Evolutionary conservation across 305 asterid genomes (phyloP).

Genomic region (Vinca major): DNA sequence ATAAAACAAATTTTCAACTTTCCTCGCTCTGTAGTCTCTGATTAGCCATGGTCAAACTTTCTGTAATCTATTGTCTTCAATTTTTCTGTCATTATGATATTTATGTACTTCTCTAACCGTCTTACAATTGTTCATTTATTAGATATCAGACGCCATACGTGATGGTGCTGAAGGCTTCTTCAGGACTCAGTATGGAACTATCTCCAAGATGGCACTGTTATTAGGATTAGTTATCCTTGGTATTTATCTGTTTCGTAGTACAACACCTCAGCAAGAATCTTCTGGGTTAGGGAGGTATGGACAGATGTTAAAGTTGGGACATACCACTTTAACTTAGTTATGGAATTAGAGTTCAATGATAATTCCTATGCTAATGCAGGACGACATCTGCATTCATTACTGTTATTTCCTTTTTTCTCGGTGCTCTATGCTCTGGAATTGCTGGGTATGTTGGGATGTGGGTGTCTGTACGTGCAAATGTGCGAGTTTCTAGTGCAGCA

Average conservation of each 20-base stretch:
- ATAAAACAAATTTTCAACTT: neutral
- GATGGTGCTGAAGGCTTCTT: slow-evolving; percentile 99
- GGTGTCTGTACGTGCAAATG: slow-evolving; percentile 99
- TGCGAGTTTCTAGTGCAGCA: slow-evolving; percentile 98
- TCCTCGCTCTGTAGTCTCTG: neutral
- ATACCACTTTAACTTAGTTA: neutral
- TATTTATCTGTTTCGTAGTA: slow-evolving; percentile 82
- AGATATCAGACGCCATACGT: slow-evolving; percentile 99
- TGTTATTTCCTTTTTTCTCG: slow-evolving; percentile 84
- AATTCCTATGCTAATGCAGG: slow-evolving; percentile 41
- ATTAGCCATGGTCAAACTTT: neutral
- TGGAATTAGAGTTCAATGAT: slow-evolving; percentile 3
- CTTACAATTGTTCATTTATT: slow-evolving; percentile 31
- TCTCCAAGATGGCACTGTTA: slow-evolving; percentile 87
- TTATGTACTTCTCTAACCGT: slow-evolving; percentile 8
- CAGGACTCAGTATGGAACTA: slow-evolving; percentile 93
- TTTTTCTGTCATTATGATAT: neutral
- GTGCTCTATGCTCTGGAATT: slow-evolving; percentile 94
- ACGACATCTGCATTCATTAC: slow-evolving; percentile 71
- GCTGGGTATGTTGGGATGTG: slow-evolving; percentile 99
- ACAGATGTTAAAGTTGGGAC: slow-evolving; percentile 15
- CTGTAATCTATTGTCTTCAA: neutral
- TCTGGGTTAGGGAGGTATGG: slow-evolving; percentile 89
- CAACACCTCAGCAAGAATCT: slow-evolving; percentile 88
- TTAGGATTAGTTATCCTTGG: slow-evolving; percentile 62